Percentiles rank a stretch among this genome's conserved stretches.
Conservation (phyloP, 1,284 basidiomycete species). For the Leccinum griseonigrum region DNA sequence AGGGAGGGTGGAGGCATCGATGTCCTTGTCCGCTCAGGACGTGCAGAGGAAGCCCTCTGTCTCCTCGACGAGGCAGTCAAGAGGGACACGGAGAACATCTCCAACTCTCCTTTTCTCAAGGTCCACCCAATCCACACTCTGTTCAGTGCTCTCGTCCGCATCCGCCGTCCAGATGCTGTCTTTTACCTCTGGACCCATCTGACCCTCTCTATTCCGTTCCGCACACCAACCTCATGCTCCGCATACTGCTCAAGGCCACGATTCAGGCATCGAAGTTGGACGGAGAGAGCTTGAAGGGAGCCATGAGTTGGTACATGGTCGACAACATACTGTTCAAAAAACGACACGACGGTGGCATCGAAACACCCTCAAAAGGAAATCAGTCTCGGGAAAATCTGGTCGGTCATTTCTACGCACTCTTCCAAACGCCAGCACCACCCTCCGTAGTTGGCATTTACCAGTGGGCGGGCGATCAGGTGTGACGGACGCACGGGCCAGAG, state of each 20-base stretch:
- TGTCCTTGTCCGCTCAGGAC: constrained; percentile 44
- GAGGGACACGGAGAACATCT: constrained; percentile 5
- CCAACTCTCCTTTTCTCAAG: constrained; percentile 20
- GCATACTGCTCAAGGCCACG: constrained; percentile 58
- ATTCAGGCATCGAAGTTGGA: constrained; percentile 50
- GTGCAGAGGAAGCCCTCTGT: constrained; percentile 47
- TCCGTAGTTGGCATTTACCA: constrained; percentile 33
- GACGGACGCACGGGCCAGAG: constrained; percentile 21
- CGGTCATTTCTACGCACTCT: constrained; percentile 22
- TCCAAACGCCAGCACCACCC: constrained; percentile 18
- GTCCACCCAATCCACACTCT: constrained; percentile 50
- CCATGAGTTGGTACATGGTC: constrained; percentile 34
- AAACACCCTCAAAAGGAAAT: not conserved
- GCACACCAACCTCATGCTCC: constrained; percentile 55
- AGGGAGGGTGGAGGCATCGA: constrained; percentile 49
- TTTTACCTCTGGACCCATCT: constrained; percentile 64
- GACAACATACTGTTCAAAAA: constrained; percentile 20
- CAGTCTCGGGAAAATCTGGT: constrained; percentile 17
- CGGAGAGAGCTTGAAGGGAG: constrained; percentile 43
- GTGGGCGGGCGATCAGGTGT: constrained; percentile 23
- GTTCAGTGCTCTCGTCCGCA: constrained; percentile 42
- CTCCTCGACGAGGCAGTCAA: constrained; percentile 44
- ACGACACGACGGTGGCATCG: not conserved
- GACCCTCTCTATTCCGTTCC: constrained; percentile 49
- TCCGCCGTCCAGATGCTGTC: constrained; percentile 54